Base-by-base conservation (phyloP, 345 rosid genomes). In the Cardamine resedifolia region DNA sequence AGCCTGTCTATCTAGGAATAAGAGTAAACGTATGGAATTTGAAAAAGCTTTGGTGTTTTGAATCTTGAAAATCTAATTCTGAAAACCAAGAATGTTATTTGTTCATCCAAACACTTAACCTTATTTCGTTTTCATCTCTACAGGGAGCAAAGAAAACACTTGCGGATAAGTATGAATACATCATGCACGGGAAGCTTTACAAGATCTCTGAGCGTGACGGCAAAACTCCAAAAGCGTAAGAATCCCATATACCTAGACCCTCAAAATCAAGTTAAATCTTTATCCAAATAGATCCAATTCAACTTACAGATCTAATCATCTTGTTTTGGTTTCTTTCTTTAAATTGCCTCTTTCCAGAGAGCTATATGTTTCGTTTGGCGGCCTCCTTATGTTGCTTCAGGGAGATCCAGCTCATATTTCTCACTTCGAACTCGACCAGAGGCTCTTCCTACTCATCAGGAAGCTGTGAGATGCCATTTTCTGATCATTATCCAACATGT, bases 131-230 rank as follows among this genome's bases (percentile, higher is more conserved):
- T 36, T 57, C 43, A 23, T 74, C 6, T 59, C 9, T 53, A 12
- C 78, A 92, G 96, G 96, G 87, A 60, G 83, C 78, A 33, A 88
- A 83, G 78, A 92, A 87, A 72, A 79, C 93, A 5, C 93, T 92
- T 73, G 96, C 96, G 2, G 98, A 90, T 66, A 92, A 92, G 82
- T 92, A 84, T 11, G 96, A 92, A 53, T 92, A 92, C 68, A 79
- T 90, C 11, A 92, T 92, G 98, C 92, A 92, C 47, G 95, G 96
- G 71, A 92, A 92, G 81, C 79, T 92, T 36, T 92, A 88, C 85
- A 88, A 89, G 87, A 85, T 92, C 66, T 71, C 89, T 8, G 96
- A 92, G 73, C 87, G 85, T 49, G 83, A 83, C 28, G 91, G 86
- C 31, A 85, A 76, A 81, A 70, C 79, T 51, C 80, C 78, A 16